Conservation (phyloP, 495 filamentous ascomycete genomes). For the Tuber borchii region DNA sequence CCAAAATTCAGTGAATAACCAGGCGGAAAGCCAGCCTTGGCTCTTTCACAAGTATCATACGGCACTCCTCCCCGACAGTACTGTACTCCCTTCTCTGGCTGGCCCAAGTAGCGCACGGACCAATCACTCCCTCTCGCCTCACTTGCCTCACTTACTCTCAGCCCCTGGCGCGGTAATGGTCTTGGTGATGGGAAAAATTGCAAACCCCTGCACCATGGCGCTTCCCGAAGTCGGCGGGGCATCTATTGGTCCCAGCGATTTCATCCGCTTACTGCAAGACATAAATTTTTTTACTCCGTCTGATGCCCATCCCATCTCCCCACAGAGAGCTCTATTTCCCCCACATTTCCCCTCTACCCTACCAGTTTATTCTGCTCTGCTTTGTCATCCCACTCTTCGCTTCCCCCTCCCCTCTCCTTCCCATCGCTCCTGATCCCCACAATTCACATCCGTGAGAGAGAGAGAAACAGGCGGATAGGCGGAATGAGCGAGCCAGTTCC, state of each 20-base stretch:
- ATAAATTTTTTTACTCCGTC: neutral
- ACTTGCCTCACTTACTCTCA: neutral
- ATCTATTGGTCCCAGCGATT: neutral
- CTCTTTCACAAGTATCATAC: neutral
- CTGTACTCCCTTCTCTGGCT: neutral
- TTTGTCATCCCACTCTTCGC: neutral
- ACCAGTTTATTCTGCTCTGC: neutral
- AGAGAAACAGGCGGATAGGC: conserved; percentile 40
- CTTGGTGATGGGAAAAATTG: neutral
- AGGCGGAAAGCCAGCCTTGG: neutral
- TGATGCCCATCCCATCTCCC: neutral
- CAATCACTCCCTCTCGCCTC: neutral
- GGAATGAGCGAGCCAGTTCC: conserved; percentile 57
- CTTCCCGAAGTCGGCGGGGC: neutral
- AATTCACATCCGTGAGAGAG: neutral
- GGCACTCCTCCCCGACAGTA: no score
- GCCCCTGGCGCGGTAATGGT: neutral
- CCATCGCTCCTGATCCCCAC: neutral
- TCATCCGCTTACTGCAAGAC: neutral
- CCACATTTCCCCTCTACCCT: neutral
- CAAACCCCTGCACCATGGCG: neutral
- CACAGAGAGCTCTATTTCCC: neutral
- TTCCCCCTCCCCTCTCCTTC: neutral
- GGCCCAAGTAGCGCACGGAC: neutral
- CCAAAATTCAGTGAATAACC: neutral